phyloP scores from a whole-genome alignment of 73 alveolate genomes.

The Chromera velia region DNA sequence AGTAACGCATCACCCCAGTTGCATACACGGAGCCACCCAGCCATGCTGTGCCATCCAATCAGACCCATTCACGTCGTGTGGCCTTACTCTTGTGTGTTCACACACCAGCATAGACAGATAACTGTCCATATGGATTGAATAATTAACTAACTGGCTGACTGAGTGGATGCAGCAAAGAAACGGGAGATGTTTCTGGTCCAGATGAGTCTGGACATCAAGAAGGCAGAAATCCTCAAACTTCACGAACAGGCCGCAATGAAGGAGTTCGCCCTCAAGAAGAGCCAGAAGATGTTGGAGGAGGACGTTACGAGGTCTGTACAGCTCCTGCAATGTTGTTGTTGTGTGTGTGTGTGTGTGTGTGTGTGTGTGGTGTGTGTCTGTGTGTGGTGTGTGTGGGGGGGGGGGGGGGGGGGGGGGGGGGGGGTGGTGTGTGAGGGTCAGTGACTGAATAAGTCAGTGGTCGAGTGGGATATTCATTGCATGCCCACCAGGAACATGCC shows the following conservation, averaged over 20 bases:
- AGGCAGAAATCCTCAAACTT: slow-evolving; percentile 62
- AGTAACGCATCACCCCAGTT: too few relatives aligned
- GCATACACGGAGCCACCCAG: too few relatives aligned
- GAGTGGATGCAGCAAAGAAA: slow-evolving; percentile 43
- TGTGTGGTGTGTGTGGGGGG: too few relatives aligned
- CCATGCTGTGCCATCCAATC: too few relatives aligned
- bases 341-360: not conserved
- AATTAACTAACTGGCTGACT: not conserved
- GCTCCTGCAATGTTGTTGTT: not conserved
- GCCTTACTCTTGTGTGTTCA: too few relatives aligned
- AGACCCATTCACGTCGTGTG: too few relatives aligned
- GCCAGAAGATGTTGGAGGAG: slow-evolving; percentile 52
- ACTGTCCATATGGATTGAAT: not conserved
- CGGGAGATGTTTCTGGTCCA: slow-evolving; percentile 73
- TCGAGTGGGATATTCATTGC: too few relatives aligned
- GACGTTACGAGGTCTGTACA: slow-evolving; percentile 27
- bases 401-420: too few relatives aligned
- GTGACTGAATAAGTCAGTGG: too few relatives aligned
- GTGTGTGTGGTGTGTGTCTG: not conserved
- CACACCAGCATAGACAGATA: too few relatives aligned
- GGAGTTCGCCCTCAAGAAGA: slow-evolving; percentile 59
- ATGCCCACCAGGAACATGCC: too few relatives aligned
- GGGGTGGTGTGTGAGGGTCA: too few relatives aligned
- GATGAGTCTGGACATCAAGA: slow-evolving; percentile 58
- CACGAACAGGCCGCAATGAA: slow-evolving; percentile 52